Conservation (phyloP, 805 yeast genomes). For the Candida ulmi region DNA sequence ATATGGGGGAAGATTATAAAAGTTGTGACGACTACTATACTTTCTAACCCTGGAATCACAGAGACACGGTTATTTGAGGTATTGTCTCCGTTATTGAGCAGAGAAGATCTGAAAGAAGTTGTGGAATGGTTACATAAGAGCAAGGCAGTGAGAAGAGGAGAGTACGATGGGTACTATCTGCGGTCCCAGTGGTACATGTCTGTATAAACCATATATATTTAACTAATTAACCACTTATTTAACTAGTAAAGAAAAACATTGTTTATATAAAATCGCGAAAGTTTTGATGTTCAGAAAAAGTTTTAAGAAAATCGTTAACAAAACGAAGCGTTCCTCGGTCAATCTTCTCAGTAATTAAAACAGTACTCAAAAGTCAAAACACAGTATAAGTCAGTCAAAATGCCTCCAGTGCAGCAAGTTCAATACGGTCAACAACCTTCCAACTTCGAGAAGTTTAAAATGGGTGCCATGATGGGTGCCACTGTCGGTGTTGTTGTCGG, state of each 20-base stretch:
- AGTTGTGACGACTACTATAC: slow-evolving; percentile 38
- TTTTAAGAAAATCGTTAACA: too few relatives aligned
- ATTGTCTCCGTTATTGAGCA: slow-evolving; percentile 13
- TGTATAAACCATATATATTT: neutral
- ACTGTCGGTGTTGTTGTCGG: slow-evolving; percentile 88
- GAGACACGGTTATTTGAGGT: slow-evolving; percentile 16
- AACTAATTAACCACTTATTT: neutral
- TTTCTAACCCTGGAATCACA: slow-evolving; percentile 52
- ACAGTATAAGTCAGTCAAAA: neutral
- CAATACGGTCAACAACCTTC: slow-evolving; percentile 66
- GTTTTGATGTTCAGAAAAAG: too few relatives aligned
- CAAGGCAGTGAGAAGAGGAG: slow-evolving; percentile 29
- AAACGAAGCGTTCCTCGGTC: too few relatives aligned
- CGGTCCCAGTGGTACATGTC: slow-evolving; percentile 40
- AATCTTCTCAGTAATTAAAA: too few relatives aligned
- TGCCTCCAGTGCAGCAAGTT: slow-evolving; percentile 61
- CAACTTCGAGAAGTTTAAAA: slow-evolving; percentile 91
- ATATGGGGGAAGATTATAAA: slow-evolving; percentile 58
- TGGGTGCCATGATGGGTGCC: slow-evolving; percentile 97
- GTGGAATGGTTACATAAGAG: slow-evolving; percentile 42
- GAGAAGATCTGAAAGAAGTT: slow-evolving; percentile 31
- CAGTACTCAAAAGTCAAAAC: too few relatives aligned
- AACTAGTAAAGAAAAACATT: too few relatives aligned
- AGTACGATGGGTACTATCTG: slow-evolving; percentile 37
- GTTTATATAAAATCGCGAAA: too few relatives aligned